phyloP scores from a whole-genome alignment of 371 early-diverging fungal genomes.

The Lichtheimia ramosa region DNA sequence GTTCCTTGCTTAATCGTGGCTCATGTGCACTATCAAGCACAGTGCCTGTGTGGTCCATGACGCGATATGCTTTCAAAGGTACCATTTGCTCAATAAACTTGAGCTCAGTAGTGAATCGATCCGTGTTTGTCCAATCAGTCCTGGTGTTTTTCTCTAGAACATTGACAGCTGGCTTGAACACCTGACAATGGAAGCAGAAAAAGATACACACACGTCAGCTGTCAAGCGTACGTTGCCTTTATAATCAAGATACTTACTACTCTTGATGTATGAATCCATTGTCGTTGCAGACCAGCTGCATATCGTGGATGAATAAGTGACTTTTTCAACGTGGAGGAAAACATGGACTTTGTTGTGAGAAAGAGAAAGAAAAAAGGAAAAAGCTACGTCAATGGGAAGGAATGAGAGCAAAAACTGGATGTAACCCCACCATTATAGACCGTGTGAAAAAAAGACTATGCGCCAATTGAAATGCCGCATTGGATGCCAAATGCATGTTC shows the following conservation, averaged over 20 bases:
- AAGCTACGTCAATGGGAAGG: neutral
- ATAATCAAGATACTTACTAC: neutral
- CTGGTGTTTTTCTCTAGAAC: neutral
- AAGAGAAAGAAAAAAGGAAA: neutral
- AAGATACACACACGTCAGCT: neutral
- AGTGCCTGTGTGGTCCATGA: conserved; percentile 90
- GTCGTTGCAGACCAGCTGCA: too few relatives aligned
- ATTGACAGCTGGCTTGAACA: conserved; percentile 2
- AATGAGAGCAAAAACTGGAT: too few relatives aligned
- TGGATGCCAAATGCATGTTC: too few relatives aligned
- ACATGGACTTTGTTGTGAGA: neutral
- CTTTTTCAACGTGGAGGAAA: neutral
- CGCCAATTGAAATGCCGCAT: too few relatives aligned
- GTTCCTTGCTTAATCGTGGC: conserved; percentile 76
- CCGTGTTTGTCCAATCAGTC: conserved; percentile 12
- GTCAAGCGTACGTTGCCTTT: neutral
- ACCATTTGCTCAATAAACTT: conserved; percentile 9
- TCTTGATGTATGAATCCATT: too few relatives aligned
- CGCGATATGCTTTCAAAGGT: conserved; percentile 87
- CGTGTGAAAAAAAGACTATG: too few relatives aligned
- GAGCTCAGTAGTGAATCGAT: conserved; percentile 15
- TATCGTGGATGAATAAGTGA: neutral
- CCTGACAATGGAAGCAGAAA: neutral
- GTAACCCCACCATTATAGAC: too few relatives aligned
- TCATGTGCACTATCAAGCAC: conserved; percentile 57